Conservation (phyloP, 495 filamentous ascomycete genomes). For the Clohesyomyces aquaticus region DNA sequence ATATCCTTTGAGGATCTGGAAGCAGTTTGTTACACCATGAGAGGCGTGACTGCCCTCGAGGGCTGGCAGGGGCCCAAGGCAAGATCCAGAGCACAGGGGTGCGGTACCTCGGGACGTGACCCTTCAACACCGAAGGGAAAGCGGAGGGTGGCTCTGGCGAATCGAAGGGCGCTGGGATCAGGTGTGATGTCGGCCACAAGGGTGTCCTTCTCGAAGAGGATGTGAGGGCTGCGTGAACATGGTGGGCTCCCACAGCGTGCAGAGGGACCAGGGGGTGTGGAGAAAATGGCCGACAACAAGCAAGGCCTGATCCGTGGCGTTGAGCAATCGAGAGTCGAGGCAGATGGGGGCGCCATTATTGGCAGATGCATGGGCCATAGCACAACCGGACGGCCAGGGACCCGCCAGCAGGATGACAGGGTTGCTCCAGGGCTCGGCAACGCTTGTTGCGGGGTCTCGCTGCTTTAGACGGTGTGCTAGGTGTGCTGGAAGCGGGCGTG, state of each 20-base stretch:
- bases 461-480: slow-evolving; percentile 27
- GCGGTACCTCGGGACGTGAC: slow-evolving; percentile 44
- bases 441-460: slow-evolving; percentile 42
- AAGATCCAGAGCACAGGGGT: slow-evolving; percentile 41
- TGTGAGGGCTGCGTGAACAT: slow-evolving; percentile 36
- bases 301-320: slow-evolving; percentile 40
- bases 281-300: slow-evolving; percentile 41
- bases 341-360: slow-evolving; percentile 37
- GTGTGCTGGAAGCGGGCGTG: slow-evolving; percentile 19
- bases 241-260: slow-evolving; percentile 20
- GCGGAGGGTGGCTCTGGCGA: slow-evolving; percentile 30
- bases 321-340: slow-evolving; percentile 37
- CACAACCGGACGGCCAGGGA: slow-evolving; percentile 39
- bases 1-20: slow-evolving; percentile 42
- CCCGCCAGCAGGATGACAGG: slow-evolving; percentile 30
- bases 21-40: slow-evolving; percentile 42
- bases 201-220: slow-evolving; percentile 41
- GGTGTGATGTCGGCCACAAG: slow-evolving; percentile 34
- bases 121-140: slow-evolving; percentile 32
- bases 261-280: slow-evolving; percentile 35
- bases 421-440: slow-evolving; percentile 41
- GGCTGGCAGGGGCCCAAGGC: slow-evolving; percentile 36
- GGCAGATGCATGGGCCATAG: slow-evolving; percentile 34
- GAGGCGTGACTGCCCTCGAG: slow-evolving; percentile 41
- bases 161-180: slow-evolving; percentile 31